Conservation (phyloP, 2,329 filamentous ascomycete genomes). For the Calonectria fujianensis region DNA sequence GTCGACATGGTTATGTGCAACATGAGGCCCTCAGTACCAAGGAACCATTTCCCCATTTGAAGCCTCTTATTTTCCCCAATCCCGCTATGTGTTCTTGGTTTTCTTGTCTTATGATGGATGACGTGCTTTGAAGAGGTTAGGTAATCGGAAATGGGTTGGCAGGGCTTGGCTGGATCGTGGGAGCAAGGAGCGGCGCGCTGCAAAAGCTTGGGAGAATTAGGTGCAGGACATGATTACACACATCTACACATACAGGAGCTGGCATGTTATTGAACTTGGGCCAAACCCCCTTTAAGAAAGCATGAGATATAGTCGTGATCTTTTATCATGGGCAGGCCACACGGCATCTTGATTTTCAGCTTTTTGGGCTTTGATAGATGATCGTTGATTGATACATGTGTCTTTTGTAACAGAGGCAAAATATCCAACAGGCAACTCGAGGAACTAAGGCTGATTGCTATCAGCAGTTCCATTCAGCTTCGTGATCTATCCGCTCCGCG, state of each 20-base stretch:
- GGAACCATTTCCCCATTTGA: background rate
- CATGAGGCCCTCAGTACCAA: conserved; percentile 1
- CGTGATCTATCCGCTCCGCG: background rate
- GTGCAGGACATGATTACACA: conserved; percentile 36
- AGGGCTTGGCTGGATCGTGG: conserved; percentile 26
- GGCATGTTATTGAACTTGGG: conserved; percentile 29
- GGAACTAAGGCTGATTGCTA: background rate
- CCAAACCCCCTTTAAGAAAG: background rate
- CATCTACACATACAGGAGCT: conserved; percentile 41
- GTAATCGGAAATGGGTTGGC: conserved; percentile 29
- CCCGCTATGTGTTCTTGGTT: conserved; percentile 21
- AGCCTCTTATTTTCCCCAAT: conserved; percentile 2
- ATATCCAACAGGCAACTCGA: background rate
- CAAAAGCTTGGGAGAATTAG: conserved; percentile 43
- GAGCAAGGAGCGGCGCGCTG: conserved; percentile 32
- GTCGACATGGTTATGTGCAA: conserved; percentile 26
- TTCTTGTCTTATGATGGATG: conserved; percentile 38
- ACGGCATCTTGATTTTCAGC: background rate
- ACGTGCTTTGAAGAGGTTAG: conserved; percentile 25
- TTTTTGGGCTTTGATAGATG: conserved; percentile 11
- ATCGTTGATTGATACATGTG: background rate
- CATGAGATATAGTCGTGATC: conserved; percentile 15
- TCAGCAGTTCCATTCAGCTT: background rate
- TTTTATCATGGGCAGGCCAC: conserved; percentile 16
- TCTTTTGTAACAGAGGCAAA: background rate